These are phyloP conservation scores for Drechslera avenae DNA, from an alignment of 2,329 filamentous ascomycete species.

Conservation along the genomic window DNA sequence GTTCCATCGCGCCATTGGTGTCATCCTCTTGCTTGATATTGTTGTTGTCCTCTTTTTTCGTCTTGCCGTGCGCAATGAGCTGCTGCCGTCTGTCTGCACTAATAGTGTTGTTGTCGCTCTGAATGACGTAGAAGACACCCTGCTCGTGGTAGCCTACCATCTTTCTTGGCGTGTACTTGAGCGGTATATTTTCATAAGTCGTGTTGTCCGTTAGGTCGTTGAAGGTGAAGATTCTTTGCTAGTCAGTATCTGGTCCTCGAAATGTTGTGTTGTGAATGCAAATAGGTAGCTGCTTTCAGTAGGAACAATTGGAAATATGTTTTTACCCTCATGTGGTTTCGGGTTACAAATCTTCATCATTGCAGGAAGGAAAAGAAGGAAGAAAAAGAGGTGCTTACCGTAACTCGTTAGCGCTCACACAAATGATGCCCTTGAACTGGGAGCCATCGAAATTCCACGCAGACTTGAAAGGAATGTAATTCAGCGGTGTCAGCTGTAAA, in stretches of 20 bases:
- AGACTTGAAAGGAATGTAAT: slow-evolving; percentile 87
- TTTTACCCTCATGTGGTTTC: slow-evolving; percentile 54
- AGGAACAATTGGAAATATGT: slow-evolving; percentile 90
- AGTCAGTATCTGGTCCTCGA: slow-evolving; percentile 17
- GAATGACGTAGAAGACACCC: slow-evolving; percentile 90
- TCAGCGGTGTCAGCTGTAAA: slow-evolving; percentile 90
- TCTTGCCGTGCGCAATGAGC: slow-evolving; percentile 70
- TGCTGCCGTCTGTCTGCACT: slow-evolving; percentile 77
- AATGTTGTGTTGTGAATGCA: background rate
- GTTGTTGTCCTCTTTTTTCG: slow-evolving; percentile 18
- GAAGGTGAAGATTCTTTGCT: slow-evolving; percentile 79
- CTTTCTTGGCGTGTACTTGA: slow-evolving; percentile 88
- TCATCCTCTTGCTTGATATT: slow-evolving; percentile 33
- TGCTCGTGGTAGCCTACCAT: slow-evolving; percentile 87
- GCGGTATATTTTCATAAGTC: slow-evolving; percentile 81
- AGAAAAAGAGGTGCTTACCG: slow-evolving; percentile 64
- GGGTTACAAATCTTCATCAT: slow-evolving; percentile 69
- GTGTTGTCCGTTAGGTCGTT: slow-evolving; percentile 85
- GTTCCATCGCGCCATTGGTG: slow-evolving; percentile 43
- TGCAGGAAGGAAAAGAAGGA: slow-evolving; percentile 29
- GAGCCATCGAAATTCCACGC: slow-evolving; percentile 97
- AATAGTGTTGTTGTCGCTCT: slow-evolving; percentile 90
- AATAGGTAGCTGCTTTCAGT: slow-evolving; percentile 64
- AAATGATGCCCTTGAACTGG: slow-evolving; percentile 93
- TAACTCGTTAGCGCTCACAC: slow-evolving; percentile 85